phyloP scores from a whole-genome alignment of 345 rosid genomes.

The Salix dunnii region DNA sequence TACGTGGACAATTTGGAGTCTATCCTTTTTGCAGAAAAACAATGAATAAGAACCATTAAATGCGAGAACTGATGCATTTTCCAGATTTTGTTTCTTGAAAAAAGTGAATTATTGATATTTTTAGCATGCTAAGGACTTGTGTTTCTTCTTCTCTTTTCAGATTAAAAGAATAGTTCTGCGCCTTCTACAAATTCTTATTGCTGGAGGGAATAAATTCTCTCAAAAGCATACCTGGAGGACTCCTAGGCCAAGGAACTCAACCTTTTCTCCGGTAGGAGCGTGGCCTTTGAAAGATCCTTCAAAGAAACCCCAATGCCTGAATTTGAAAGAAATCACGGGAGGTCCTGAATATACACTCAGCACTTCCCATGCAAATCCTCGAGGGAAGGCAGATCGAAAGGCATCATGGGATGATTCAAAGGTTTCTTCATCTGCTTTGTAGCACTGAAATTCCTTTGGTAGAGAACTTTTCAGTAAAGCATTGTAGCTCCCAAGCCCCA shows the following conservation, averaged over 20 bases:
- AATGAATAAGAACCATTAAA: too few relatives aligned
- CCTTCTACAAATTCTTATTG: too few relatives aligned
- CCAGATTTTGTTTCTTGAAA: too few relatives aligned
- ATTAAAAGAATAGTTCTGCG: too few relatives aligned
- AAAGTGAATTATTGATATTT: too few relatives aligned
- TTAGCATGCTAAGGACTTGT: too few relatives aligned
- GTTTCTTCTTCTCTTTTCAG: too few relatives aligned
- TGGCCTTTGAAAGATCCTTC: slow-evolving; percentile 72
- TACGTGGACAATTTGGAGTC: too few relatives aligned
- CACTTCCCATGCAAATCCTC: slow-evolving; percentile 89
- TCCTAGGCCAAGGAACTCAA: slow-evolving; percentile 59
- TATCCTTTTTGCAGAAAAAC: too few relatives aligned
- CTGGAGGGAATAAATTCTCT: too few relatives aligned
- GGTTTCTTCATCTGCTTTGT: slow-evolving; percentile 65
- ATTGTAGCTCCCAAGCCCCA: slow-evolving; percentile 62
- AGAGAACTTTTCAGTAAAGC: slow-evolving; percentile 59
- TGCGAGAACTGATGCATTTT: too few relatives aligned
- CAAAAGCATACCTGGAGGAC: slow-evolving; percentile 48
- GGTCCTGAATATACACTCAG: slow-evolving; percentile 66
- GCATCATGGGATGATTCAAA: slow-evolving; percentile 72
- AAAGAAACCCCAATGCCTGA: slow-evolving; percentile 86
- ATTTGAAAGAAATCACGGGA: slow-evolving; percentile 68
- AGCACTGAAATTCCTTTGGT: slow-evolving; percentile 54
- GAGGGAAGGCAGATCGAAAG: slow-evolving; percentile 60
- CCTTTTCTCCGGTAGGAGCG: slow-evolving; percentile 64